Base-by-base conservation (phyloP, 1,284 basidiomycete species). In the Entoloma clypeatum region DNA sequence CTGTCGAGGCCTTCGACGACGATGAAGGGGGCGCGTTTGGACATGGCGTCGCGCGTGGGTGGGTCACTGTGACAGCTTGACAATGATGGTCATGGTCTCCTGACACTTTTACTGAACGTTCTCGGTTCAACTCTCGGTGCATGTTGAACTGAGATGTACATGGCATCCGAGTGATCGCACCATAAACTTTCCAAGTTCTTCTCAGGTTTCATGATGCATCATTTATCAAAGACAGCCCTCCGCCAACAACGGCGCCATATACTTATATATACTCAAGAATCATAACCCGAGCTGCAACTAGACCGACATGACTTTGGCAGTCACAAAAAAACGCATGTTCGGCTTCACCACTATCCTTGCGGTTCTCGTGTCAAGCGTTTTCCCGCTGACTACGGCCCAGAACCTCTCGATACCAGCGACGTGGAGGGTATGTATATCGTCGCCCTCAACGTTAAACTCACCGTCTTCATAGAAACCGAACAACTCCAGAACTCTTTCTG, bases 1-100 rank as follows among this genome's bases (percentile, higher is more conserved):
- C 88, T 74, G 60, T 96, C 93, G n/a, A 96, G 78, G 2, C 93
- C 93, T 63, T 97, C 93, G 41, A 96, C 74, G 24, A 92, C 92
- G 57, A 96, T 86, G 65, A 97, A 92, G 5, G 82, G 74, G 1
- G 89, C 92, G 11, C 88, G 75, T 49, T 57, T 59, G 9, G 51
- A 11, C 56, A 59, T 54, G 4, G 8, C 25, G 9, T 17, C 18
- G 17, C 7, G 22, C 9, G 25, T 4, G 32, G 10, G 19, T 17
- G 23, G 5, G 19, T 11, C 7, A n/a, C n/a, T n/a, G 3, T 8
- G 14, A 10, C 30, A 19, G 8, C 10, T 10, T 11, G 10, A 19
- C 30, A 32, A 19, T 14, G 8, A 16, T n/a, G 30, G 8, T 19
- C 30, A 4, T n/a, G 8, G 25, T 27, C 8, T n/a, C n/a, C 13